Evolutionary conservation across 116 monocot species (phyloP), one percentile per base, ranked within the genome.

Genomic region (Trichopus zeylanicus): DNA sequence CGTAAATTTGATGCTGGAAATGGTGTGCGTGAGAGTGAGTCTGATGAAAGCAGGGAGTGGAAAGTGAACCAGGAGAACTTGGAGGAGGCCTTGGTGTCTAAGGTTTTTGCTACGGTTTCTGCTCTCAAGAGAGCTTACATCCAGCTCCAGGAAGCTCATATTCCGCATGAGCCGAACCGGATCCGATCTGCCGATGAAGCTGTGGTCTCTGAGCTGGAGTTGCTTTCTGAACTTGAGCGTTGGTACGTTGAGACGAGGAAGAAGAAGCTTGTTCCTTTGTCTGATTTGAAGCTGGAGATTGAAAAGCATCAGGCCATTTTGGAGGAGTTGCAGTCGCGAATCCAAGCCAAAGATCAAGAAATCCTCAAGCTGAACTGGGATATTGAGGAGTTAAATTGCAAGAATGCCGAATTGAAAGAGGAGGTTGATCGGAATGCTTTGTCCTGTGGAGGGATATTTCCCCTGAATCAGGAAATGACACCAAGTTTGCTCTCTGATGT

Each of bases 101-200:
- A 60, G 54, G 48, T 85, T 8, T 77, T 81, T 29, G 67, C 65
- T 31, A 47, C 65, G 5, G 39, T 79, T 60, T 82, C 82, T 30
- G 65, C 76, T 52, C 68, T 91, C 30, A 85, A 82, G 29, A 39
- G 64, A 31, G 70, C 74, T 13, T 91, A 85, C 23, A 49, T 82
- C 46, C 68, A 70, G 47, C 66, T 79, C 39, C 86, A 91, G 53
- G 66, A 75, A 54, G 82, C 82, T 22, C 79, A 82, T 52, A 51
- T 82, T 31, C 82, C 76, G 19, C 80, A 77, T 53, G 80, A 79
- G 5, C 66, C 69, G 8, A 64, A 70, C 3, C 73, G 76, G 60
- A 61, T 92, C 37, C 42, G 32, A 24, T 29, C 20, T 7, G 80
- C 91, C 18, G 78, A 83, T 63, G 56, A 70, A 23, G 47, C 56